These are phyloP conservation scores for Lentinula lateritia DNA, from an alignment of 768 basidiomycete species.

Conservation along the genomic window DNA sequence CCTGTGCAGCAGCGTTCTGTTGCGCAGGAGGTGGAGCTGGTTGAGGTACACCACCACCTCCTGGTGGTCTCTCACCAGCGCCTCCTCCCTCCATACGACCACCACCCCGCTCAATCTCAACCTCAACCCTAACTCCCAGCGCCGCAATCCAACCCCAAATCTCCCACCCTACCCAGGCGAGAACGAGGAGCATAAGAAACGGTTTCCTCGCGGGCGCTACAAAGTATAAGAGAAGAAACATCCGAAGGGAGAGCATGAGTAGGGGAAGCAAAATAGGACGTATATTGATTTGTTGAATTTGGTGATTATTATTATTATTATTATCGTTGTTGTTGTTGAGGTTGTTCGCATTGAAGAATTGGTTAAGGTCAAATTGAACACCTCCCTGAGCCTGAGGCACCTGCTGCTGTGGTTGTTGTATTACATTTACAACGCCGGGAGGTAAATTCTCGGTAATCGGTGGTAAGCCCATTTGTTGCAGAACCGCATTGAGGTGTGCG, in stretches of 20 bases:
- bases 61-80: neutral
- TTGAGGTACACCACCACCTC: neutral
- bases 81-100: slow-evolving; percentile 22
- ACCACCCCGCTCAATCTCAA: slow-evolving; percentile 20
- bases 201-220: slow-evolving; percentile 73
- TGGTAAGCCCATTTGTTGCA: slow-evolving; percentile 62
- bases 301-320: slow-evolving; percentile 7
- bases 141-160: slow-evolving; percentile 65
- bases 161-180: slow-evolving; percentile 71
- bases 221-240: slow-evolving; percentile 66
- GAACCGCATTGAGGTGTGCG: slow-evolving; percentile 51
- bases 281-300: slow-evolving; percentile 56
- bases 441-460: slow-evolving; percentile 34
- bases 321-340: slow-evolving; percentile 9
- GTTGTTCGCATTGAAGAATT: slow-evolving; percentile 5
- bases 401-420: neutral
- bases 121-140: slow-evolving; percentile 28
- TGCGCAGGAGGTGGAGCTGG: neutral
- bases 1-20: slow-evolving; percentile 5
- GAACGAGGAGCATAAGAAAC: slow-evolving; percentile 57
- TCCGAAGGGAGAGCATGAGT: slow-evolving; percentile 63
- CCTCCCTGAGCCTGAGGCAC: slow-evolving; percentile 10
- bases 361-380: slow-evolving; percentile 5
- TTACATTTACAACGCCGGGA: neutral
- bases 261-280: slow-evolving; percentile 66